Evolutionary conservation across 208 protist genomes (phyloP).

Genomic region (Acanthamoeba culbertsoni): DNA sequence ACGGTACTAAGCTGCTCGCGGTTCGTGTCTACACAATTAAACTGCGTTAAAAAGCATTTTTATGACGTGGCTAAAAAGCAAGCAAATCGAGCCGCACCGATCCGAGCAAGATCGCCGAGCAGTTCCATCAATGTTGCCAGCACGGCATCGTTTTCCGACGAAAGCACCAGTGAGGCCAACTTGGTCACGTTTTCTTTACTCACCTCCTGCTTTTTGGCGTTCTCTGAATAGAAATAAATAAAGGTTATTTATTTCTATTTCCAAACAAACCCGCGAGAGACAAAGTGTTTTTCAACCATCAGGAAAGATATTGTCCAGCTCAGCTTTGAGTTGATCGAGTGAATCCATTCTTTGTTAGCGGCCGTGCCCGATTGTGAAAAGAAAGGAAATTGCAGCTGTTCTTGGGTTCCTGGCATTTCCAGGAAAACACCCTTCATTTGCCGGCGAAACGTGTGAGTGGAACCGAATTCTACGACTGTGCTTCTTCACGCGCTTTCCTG

Average conservation of each 20-base stretch:
- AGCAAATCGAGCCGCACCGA: too few relatives aligned
- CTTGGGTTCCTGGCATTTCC: neutral
- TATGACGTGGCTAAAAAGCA: too few relatives aligned
- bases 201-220: constrained; percentile 19
- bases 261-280: too few relatives aligned
- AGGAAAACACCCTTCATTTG: neutral
- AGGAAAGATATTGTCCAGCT: constrained; percentile 12
- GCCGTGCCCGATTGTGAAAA: too few relatives aligned
- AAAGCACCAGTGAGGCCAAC: neutral
- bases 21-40: neutral
- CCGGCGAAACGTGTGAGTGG: neutral
- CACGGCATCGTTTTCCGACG: neutral
- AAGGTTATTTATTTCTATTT: too few relatives aligned
- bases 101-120: constrained; percentile 23
- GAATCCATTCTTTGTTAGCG: neutral
- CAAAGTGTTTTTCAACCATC: too few relatives aligned
- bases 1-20: neutral
- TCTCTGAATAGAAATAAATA: too few relatives aligned
- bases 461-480: too few relatives aligned
- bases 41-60: neutral
- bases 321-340: constrained; percentile 19
- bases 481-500: neutral
- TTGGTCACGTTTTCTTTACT: neutral
- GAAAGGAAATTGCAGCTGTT: too few relatives aligned
- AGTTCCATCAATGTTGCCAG: neutral